phyloP scores from a whole-genome alignment of 352 stramenopile genomes.

The Nannochloropsis limnetica region DNA sequence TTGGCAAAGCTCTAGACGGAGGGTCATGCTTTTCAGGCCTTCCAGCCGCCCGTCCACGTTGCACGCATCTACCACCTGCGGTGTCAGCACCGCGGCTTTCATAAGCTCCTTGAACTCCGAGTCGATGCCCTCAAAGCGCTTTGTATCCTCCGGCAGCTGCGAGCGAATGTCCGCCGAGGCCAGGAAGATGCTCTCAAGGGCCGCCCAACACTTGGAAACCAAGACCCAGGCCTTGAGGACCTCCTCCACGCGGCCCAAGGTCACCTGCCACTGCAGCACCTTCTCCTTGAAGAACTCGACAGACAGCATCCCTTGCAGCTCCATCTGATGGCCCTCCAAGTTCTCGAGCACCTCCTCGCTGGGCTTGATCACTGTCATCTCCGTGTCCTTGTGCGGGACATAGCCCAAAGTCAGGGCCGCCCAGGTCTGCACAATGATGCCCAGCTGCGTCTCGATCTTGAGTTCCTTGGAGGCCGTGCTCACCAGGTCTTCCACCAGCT shows the following conservation, averaged over 20 bases:
- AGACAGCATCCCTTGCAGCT: constrained; percentile 87
- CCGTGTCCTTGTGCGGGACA: constrained; percentile 76
- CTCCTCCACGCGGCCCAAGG: constrained; percentile 77
- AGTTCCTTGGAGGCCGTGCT: constrained; percentile 87
- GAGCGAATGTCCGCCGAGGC: constrained; percentile 78
- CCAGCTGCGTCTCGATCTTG: constrained; percentile 92
- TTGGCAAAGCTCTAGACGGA: constrained; percentile 83
- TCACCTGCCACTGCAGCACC: constrained; percentile 83
- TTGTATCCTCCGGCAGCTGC: constrained; percentile 69
- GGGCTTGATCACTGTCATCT: constrained; percentile 75
- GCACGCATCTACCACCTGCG: constrained; percentile 52
- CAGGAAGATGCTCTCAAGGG: constrained; percentile 86
- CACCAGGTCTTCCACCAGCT: constrained; percentile 83
- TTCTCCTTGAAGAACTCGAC: constrained; percentile 86
- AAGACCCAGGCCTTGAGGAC: constrained; percentile 81
- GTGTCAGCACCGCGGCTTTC: constrained; percentile 61
- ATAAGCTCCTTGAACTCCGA: constrained; percentile 67
- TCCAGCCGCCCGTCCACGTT: constrained; percentile 52
- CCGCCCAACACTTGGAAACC: constrained; percentile 78
- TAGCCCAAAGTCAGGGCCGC: constrained; percentile 78
- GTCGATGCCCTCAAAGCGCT: constrained; percentile 64
- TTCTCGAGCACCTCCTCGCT: constrained; percentile 79
- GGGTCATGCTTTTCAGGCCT: constrained; percentile 53
- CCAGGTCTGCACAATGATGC: constrained; percentile 77
- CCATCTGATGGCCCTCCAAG: constrained; percentile 84